Percentiles rank a stretch among this genome's conserved stretches.
Conservation (phyloP, 2,329 filamentous ascomycete genomes). For the Conoideocrella luteorostrata region DNA sequence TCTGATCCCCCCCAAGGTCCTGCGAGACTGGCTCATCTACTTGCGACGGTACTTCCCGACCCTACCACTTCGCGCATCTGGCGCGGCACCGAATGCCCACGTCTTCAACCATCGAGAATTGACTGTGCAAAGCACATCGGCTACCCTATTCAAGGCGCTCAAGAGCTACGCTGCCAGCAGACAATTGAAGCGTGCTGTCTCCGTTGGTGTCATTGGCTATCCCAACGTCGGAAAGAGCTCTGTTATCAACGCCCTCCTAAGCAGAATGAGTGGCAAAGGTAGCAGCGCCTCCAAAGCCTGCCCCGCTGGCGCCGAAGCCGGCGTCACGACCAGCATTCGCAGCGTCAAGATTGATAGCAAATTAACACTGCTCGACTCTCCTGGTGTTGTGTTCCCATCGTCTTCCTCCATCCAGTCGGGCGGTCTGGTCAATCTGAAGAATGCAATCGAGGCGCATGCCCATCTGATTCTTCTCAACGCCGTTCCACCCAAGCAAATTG, state of each 20-base stretch:
- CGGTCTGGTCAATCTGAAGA: conserved; percentile 47
- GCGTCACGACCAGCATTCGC: conserved; percentile 82
- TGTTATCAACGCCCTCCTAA: conserved; percentile 87
- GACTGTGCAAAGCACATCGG: conserved; percentile 78
- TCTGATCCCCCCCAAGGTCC: conserved; percentile 72
- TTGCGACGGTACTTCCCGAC: conserved; percentile 88
- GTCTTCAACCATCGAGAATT: conserved; percentile 89
- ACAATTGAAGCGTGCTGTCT: conserved; percentile 81
- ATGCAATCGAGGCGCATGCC: conserved; percentile 67
- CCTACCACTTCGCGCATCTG: conserved; percentile 78
- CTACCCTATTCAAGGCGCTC: conserved; percentile 78
- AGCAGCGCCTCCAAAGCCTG: conserved; percentile 57
- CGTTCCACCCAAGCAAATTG: conserved; percentile 87
- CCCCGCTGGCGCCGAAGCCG: conserved; percentile 84
- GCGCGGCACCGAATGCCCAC: conserved; percentile 75
- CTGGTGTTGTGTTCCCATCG: conserved; percentile 88
- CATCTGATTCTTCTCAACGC: conserved; percentile 84
- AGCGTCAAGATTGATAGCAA: conserved; percentile 93
- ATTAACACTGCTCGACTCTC: conserved; percentile 86
- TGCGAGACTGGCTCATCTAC: conserved; percentile 79
- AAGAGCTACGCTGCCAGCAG: conserved; percentile 81
- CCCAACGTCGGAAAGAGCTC: conserved; percentile 96
- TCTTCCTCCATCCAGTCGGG: conserved; percentile 34
- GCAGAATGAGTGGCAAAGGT: conserved; percentile 63
- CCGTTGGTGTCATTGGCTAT: conserved; percentile 90